Evolutionary conservation across 176 grass and related monocot species (phyloP).

Genomic region (Musa troglodytarum): DNA sequence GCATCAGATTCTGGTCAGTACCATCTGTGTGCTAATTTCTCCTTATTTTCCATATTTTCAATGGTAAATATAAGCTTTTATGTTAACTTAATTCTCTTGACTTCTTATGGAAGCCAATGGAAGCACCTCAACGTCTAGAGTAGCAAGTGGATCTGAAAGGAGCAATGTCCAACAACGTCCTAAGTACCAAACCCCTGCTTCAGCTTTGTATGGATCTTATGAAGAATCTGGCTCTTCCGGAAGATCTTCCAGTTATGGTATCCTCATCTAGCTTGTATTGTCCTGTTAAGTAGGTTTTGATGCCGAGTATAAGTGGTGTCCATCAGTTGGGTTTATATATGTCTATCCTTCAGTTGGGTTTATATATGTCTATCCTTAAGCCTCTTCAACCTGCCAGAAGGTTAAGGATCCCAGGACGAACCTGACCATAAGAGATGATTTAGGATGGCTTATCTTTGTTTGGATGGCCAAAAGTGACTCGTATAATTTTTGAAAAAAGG

Average conservation of each 20-base stretch:
- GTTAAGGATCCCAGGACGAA: not conserved
- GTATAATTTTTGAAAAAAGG: not conserved
- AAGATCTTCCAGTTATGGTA: conserved; percentile 42
- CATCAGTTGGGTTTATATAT: not conserved
- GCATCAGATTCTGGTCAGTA: conserved; percentile 44
- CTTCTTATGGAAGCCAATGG: not conserved
- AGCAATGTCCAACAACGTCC: conserved; percentile 43
- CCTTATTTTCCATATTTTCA: not conserved
- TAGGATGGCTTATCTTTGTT: not conserved
- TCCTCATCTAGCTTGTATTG: conserved; percentile 10
- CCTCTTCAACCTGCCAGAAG: too few species aligned
- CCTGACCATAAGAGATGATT: not conserved
- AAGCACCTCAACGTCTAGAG: conserved; percentile 41
- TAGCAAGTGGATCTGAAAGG: conserved; percentile 33
- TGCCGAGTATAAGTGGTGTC: not conserved
- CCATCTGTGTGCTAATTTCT: not conserved
- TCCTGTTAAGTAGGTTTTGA: not conserved
- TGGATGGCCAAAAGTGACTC: not conserved
- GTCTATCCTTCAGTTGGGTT: not conserved
- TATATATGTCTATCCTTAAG: not conserved
- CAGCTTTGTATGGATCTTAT: conserved; percentile 63
- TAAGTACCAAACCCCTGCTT: conserved; percentile 74
- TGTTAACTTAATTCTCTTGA: not conserved
- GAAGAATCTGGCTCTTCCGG: conserved; percentile 51
- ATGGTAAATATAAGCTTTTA: not conserved